Evolutionary conservation across 805 yeast genomes (phyloP).

Genomic region (Metschnikowia aberdeeniae): DNA sequence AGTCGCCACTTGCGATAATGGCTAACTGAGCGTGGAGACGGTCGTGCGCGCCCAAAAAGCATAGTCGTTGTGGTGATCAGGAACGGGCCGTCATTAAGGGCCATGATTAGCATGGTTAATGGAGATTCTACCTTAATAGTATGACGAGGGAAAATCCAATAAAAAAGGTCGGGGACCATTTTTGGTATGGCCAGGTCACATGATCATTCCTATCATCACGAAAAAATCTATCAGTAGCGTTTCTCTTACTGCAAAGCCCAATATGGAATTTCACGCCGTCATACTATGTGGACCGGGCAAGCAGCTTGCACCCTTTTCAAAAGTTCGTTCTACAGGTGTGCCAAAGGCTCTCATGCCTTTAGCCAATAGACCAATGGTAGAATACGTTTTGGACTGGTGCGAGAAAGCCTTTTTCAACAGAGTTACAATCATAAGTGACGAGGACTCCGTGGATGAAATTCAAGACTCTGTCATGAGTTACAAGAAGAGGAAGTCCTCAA

Average conservation of each 20-base stretch:
- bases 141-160: neutral
- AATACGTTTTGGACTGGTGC: conserved; percentile 90
- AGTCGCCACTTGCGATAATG: conserved; percentile 12
- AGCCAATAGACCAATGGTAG: conserved; percentile 85
- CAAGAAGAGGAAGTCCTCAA: conserved; percentile 30
- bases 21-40: conserved; percentile 3
- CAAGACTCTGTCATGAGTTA: conserved; percentile 47
- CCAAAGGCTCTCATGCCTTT: conserved; percentile 87
- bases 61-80: neutral
- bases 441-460: conserved; percentile 45
- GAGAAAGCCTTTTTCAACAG: conserved; percentile 74
- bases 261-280: conserved; percentile 90
- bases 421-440: conserved; percentile 59
- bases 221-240: neutral
- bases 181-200: neutral
- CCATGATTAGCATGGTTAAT: too few relatives aligned
- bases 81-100: neutral
- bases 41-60: conserved; percentile 3
- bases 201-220: conserved; percentile 3
- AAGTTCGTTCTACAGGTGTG: conserved; percentile 55
- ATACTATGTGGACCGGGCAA: conserved; percentile 85
- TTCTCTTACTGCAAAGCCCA: conserved; percentile 8
- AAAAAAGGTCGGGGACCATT: neutral
- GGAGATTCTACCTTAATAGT: too few relatives aligned
- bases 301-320: conserved; percentile 67